Conservation (phyloP, 2,329 filamentous ascomycete species). For the Colletotrichum spinosum region DNA sequence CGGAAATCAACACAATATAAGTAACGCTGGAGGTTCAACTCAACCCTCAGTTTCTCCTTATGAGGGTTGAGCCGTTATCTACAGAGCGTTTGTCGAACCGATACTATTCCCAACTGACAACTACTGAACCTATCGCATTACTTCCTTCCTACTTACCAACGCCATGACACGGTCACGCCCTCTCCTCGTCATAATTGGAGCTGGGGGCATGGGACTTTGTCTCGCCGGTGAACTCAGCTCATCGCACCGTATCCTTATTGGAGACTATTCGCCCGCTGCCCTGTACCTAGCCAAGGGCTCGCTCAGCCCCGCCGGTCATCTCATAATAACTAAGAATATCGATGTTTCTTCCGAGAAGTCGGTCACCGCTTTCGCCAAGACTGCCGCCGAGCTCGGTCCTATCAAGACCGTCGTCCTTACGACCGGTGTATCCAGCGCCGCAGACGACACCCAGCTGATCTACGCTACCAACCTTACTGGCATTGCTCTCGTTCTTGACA, state of each 20-base stretch:
- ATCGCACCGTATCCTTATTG: constrained; percentile 9
- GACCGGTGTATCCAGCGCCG: constrained; percentile 11
- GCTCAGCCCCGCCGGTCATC: constrained; percentile 4
- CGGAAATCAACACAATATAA: too few relatives aligned
- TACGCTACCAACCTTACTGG: constrained; percentile 10
- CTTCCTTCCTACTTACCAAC: too few relatives aligned
- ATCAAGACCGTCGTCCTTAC: constrained; percentile 23
- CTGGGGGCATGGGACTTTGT: constrained; percentile 21
- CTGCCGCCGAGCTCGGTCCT: not conserved
- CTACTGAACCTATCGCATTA: too few relatives aligned
- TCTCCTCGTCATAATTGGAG: constrained; percentile 17
- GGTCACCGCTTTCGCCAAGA: constrained; percentile 2
- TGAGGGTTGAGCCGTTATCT: too few relatives aligned
- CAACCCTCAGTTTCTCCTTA: too few relatives aligned
- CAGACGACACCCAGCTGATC: constrained; percentile 8
- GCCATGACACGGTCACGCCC: not conserved
- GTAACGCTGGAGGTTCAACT: too few relatives aligned
- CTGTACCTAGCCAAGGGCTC: constrained; percentile 10
- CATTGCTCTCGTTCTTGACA: constrained; percentile 11
- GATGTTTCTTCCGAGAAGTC: constrained; percentile 6
- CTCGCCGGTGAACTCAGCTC: constrained; percentile 14
- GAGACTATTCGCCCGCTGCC: constrained; percentile 5
- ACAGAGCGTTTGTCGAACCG: too few relatives aligned
- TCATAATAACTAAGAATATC: not conserved
- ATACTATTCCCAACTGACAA: too few relatives aligned